Conservation (phyloP, 1,139 yeast species). For the Blastobotrys capitulatus region DNA sequence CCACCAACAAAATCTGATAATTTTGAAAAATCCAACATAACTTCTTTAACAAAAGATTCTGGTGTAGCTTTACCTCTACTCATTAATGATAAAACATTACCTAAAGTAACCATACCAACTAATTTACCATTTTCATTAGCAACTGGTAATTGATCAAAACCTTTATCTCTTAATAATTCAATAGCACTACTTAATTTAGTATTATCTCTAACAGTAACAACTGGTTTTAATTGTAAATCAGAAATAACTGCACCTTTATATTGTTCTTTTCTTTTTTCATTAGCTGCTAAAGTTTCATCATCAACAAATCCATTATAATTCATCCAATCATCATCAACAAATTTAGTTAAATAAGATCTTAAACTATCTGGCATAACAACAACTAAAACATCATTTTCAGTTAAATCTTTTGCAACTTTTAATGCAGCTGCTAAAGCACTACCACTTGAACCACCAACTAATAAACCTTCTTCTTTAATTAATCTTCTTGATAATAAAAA, state of each 20-base stretch:
- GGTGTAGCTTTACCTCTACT: conserved; percentile 58
- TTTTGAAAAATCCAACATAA: conserved; percentile 71
- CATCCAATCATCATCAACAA: conserved; percentile 93
- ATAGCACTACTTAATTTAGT: conserved; percentile 65
- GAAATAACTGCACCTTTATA: conserved; percentile 57
- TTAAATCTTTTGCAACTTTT: conserved; percentile 60
- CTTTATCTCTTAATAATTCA: conserved; percentile 65
- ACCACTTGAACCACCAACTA: conserved; percentile 88
- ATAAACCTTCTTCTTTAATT: conserved; percentile 78
- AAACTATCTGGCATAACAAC: conserved; percentile 85
- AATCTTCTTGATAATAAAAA: conserved; percentile 78
- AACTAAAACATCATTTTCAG: conserved; percentile 71
- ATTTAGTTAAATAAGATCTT: conserved; percentile 81
- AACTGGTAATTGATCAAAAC: conserved; percentile 84
- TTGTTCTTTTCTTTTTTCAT: conserved; percentile 41
- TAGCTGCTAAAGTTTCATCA: conserved; percentile 41
- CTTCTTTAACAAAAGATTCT: conserved; percentile 55
- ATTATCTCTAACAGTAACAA: conserved; percentile 62
- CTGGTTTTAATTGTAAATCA: conserved; percentile 75
- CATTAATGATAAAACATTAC: conserved; percentile 62
- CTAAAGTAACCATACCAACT: conserved; percentile 72
- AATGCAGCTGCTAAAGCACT: conserved; percentile 79
- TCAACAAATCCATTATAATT: conserved; percentile 64
- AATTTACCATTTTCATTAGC: conserved; percentile 56
- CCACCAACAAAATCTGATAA: conserved; percentile 46